phyloP scores from a whole-genome alignment of 768 basidiomycete species.

The Auriculariales sp. region DNA sequence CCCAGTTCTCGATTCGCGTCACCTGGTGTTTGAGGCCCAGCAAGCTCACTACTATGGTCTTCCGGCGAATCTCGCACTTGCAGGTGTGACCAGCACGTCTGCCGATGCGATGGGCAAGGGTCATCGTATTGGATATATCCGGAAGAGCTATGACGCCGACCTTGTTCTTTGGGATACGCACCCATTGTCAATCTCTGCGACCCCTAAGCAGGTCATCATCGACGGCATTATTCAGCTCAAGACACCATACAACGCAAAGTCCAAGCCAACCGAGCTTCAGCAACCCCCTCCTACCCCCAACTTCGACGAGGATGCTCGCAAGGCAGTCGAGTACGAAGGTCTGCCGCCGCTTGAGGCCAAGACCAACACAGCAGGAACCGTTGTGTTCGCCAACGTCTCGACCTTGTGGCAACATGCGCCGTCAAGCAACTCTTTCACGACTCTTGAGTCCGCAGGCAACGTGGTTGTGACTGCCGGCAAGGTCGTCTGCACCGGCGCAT shows the following conservation, averaged over 20 bases:
- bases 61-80: constrained; percentile 49
- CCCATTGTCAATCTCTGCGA: constrained; percentile 64
- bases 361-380: constrained; percentile 14
- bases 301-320: constrained; percentile 44
- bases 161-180: constrained; percentile 68
- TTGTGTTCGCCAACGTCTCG: constrained; percentile 46
- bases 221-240: constrained; percentile 68
- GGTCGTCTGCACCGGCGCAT: constrained; percentile 17
- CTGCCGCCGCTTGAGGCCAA: constrained; percentile 47
- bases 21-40: constrained; percentile 71
- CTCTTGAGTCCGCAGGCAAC: too few species aligned
- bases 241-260: constrained; percentile 14
- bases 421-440: too few species aligned
- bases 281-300: constrained; percentile 37
- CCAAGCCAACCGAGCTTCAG: constrained; percentile 38
- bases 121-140: constrained; percentile 67
- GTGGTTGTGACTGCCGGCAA: constrained; percentile 18
- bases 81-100: constrained; percentile 59
- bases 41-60: constrained; percentile 74
- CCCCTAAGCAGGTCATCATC: constrained; percentile 67
- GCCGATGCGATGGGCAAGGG: constrained; percentile 62
- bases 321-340: constrained; percentile 46
- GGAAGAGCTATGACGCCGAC: constrained; percentile 66
- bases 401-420: too few species aligned
- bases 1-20: constrained; percentile 50